Base-by-base conservation (phyloP, 2,329 filamentous ascomycete species). In the Microsporum ferrugineum region DNA sequence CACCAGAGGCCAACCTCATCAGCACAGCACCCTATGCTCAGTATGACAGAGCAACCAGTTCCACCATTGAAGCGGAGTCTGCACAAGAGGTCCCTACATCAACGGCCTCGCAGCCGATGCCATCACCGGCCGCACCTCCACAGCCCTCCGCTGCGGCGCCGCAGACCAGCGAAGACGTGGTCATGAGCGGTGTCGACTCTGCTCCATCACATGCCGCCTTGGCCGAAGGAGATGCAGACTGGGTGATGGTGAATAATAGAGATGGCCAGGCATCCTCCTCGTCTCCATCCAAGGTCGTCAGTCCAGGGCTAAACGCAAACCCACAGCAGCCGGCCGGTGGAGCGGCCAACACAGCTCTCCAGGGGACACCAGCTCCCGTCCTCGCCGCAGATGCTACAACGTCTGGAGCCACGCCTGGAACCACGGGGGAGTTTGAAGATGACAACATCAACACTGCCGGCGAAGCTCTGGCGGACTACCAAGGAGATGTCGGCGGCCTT, bases 201-300 rank as follows among this genome's bases (percentile, higher is more conserved):
- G 14, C 14, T 5, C 65, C 68, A 36, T 71, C 74, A 45, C 70
- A 72, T 23, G 71, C 74, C 73, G 7, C 70, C 70, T 45, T 71
- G 72, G 79, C 80, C 6, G 80, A 77, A 17, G 43, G 29, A 12
- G 58, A 58, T 10, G 85, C 82, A 34, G 88, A 91, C 65, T 91
- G 88, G 88, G 85, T 90, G 2, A 85, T 91, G 61, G 83, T 91
- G 34, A 83, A 85, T 60, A 86, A 87, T 23, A 23, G 17, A 65
- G 83, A 82, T 55, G 80, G 79, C 29, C 55, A 29, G n/a, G 75
- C 67, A 23, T 57, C 62, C 5, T 56, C 67, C 14, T 75, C 67
- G 17, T 57, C 62, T 5, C 59, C 67, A 12, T 29, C 39, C 17
- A 70, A 68, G 55, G 45, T 63, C 57, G 33, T 34, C 31, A 39